Conservation (phyloP, 2,329 filamentous ascomycete species). For the Plenodomus biglobosus region DNA sequence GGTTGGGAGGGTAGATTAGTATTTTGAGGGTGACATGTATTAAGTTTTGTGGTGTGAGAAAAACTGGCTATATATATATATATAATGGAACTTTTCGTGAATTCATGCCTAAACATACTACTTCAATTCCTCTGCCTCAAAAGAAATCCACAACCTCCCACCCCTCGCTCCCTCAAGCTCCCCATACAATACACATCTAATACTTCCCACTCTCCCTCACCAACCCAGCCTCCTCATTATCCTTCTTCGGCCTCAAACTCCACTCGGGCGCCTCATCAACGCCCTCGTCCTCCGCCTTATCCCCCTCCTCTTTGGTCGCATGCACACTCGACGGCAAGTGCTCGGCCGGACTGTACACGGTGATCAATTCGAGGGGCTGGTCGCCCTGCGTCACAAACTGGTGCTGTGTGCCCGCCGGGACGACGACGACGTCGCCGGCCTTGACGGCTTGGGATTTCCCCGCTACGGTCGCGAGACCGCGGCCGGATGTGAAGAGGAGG, state of each 20-base stretch:
- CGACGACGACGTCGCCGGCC: conserved; percentile 61
- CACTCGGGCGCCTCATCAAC: conserved; percentile 63
- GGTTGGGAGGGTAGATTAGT: too few species aligned
- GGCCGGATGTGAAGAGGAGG: conserved; percentile 64
- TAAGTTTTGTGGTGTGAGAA: too few species aligned
- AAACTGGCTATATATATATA: too few species aligned
- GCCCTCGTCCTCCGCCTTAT: conserved; percentile 62
- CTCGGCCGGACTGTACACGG: conserved; percentile 65
- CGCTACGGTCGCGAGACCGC: conserved; percentile 59
- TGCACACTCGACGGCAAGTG: conserved; percentile 63
- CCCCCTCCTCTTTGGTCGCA: conserved; percentile 64
- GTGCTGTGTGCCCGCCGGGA: conserved; percentile 66
- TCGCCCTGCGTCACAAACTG: conserved; percentile 65
- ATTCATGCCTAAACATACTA: too few species aligned
- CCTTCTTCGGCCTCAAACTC: conserved; percentile 58
- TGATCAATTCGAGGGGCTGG: conserved; percentile 62
- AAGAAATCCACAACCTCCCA: too few species aligned
- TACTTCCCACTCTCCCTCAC: conserved; percentile 51
- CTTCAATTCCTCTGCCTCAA: too few species aligned
- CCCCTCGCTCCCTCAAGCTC: too few species aligned
- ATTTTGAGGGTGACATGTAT: too few species aligned
- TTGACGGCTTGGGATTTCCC: conserved; percentile 60
- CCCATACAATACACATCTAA: conserved; percentile 8
- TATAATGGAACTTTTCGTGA: too few species aligned
- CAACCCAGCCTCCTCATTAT: conserved; percentile 59